Base-by-base conservation (phyloP, 2,329 filamentous ascomycete genomes). In the Colletotrichum theobromicola region DNA sequence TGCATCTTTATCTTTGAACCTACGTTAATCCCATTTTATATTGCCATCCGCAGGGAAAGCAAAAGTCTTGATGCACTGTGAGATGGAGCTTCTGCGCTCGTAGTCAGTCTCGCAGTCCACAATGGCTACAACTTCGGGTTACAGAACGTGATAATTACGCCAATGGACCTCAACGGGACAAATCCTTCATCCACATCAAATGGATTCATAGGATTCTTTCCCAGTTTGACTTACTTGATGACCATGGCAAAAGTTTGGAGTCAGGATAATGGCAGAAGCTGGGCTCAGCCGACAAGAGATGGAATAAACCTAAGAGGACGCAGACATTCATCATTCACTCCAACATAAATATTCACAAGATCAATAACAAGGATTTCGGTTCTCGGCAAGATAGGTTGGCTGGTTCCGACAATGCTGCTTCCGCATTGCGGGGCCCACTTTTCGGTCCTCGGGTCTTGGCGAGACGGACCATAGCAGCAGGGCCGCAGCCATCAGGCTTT, bases 151-250 rank as follows among this genome's bases (percentile, higher is more conserved):
- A 2, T 2, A 2, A 46, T 7, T 46, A 18, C 0, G 9, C 42
- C 5, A 0, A 0, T 12, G 18, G 13, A 12, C n/a, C 18, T 18
- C 42, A 0, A 0, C 0, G 21, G 3, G n/a, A 10, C 10, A 46
- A n/a, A 46, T 0, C 30, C 5, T 32, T 32, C 30, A 9, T 32
- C 30, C 10, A 32, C 30, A 32, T 32, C 30, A 32, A 32, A 32
- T 32, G 7, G 7, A 32, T 32, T 8, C 10, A 32, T 32, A 9
- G 30, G 10, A 32, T 32, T 32, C 30, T 32, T 9, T 32, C 30
- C 30, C 10, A 9, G 30, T 9, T 32, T 32, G 5, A 32, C 30
- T 9, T 32, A 32, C 30, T 32, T 32, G 30, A 32, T 32, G 30
- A 10, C 30, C 10, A 9, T 30, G 7, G 30, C 10, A 32, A 32